phyloP scores from a whole-genome alignment of 805 yeast genomes.

The Pichia thaimueangensis region DNA sequence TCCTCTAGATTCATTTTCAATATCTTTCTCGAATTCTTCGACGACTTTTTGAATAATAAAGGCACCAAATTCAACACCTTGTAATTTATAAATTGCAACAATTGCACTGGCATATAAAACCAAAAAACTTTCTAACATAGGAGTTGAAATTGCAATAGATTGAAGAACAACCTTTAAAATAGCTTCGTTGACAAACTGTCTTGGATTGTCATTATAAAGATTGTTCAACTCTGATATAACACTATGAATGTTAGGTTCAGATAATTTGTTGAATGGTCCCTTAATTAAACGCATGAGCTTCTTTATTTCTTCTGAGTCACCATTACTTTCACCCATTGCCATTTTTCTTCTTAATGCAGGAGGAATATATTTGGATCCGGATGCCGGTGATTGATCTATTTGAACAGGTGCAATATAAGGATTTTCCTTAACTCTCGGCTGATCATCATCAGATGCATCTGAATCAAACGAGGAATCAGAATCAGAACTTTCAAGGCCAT shows the following conservation, averaged over 20 bases:
- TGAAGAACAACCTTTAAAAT: constrained; percentile 59
- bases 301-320: constrained; percentile 38
- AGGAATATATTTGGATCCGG: constrained; percentile 60
- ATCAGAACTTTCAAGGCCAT: constrained; percentile 23
- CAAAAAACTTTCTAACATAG: constrained; percentile 71
- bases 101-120: constrained; percentile 72
- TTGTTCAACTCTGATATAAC: constrained; percentile 65
- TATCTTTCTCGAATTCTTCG: constrained; percentile 52
- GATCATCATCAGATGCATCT: constrained; percentile 24
- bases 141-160: constrained; percentile 55
- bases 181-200: constrained; percentile 72
- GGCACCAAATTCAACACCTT: constrained; percentile 91
- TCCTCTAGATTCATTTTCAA: constrained; percentile 22
- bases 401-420: constrained; percentile 65
- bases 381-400: constrained; percentile 15
- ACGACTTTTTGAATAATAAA: constrained; percentile 70
- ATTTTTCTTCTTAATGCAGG: constrained; percentile 70
- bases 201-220: constrained; percentile 59
- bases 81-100: constrained; percentile 65
- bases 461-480: constrained; percentile 17
- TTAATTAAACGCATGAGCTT: constrained; percentile 60
- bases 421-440: constrained; percentile 47
- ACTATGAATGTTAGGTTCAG: constrained; percentile 73
- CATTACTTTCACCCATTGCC: constrained; percentile 28
- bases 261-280: constrained; percentile 80